These are phyloP conservation scores for Selaginella tamariscina DNA, from an alignment of 75 land plant species.

Conservation along the genomic window DNA sequence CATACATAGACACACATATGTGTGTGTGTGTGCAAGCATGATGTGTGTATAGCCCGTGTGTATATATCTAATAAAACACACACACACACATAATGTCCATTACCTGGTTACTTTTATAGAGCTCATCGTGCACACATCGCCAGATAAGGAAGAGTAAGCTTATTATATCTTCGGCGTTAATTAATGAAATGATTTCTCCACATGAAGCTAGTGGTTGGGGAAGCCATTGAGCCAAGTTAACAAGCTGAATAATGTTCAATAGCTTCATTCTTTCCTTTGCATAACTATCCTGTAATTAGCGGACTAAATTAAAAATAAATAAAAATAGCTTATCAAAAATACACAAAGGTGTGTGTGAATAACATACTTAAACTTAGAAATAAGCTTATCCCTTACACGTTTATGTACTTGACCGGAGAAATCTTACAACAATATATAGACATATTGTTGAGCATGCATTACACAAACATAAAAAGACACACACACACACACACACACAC, in stretches of 20 bases:
- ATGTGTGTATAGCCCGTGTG: not conserved
- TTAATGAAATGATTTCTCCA: constrained; percentile 21
- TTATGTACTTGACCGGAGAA: too few relatives aligned
- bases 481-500: too few relatives aligned
- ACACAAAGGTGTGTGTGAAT: not conserved
- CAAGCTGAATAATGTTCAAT: constrained; percentile 16
- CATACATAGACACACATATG: not conserved
- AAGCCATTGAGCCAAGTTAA: constrained; percentile 24
- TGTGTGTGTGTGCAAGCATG: not conserved
- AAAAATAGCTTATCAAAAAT: not conserved
- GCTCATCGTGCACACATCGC: constrained; percentile 32
- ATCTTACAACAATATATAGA: too few relatives aligned
- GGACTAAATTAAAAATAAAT: not conserved
- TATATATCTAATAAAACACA: constrained; percentile 8
- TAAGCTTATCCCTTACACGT: constrained; percentile 13
- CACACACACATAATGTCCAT: not conserved
- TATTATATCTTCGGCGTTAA: constrained; percentile 21
- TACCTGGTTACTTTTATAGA: constrained; percentile 19
- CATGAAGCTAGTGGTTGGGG: constrained; percentile 27
- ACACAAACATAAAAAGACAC: too few relatives aligned
- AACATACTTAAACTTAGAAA: not conserved
- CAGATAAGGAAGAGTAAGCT: constrained; percentile 24
- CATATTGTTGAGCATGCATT: too few relatives aligned
- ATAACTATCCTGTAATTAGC: not conserved
- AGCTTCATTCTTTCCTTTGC: constrained; percentile 22